These are phyloP conservation scores for Pseudopyricularia javanii DNA, from an alignment of 2,329 filamentous ascomycete genomes.

Conservation along the genomic window DNA sequence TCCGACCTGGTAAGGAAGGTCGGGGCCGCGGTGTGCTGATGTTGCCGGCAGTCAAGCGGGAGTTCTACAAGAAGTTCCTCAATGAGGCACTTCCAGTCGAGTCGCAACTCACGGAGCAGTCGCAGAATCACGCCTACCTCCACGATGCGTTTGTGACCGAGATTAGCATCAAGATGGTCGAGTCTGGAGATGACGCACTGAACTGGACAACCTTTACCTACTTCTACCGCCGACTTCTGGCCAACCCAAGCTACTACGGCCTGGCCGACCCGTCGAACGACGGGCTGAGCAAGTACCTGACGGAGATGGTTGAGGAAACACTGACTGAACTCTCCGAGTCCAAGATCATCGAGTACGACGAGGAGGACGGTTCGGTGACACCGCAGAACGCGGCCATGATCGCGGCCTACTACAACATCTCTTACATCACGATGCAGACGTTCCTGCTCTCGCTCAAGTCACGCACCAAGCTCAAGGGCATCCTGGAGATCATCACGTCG, in stretches of 20 bases:
- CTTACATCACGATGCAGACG: slow-evolving; percentile 98
- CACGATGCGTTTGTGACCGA: slow-evolving; percentile 96
- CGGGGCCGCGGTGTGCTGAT: slow-evolving; percentile 87
- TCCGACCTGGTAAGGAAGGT: slow-evolving; percentile 66
- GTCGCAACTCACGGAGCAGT: slow-evolving; percentile 51
- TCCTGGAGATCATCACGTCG: slow-evolving; percentile 92
- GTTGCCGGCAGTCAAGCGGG: slow-evolving; percentile 85
- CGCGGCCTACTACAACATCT: slow-evolving; percentile 97
- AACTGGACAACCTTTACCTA: slow-evolving; percentile 99
- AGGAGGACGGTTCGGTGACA: slow-evolving; percentile 79
- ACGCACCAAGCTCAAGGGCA: slow-evolving; percentile 89
- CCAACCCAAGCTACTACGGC: slow-evolving; percentile 94
- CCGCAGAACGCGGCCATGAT: slow-evolving; percentile 97
- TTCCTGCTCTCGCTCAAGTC: slow-evolving; percentile 83
- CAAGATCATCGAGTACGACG: slow-evolving; percentile 91
- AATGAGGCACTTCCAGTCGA: slow-evolving; percentile 93
- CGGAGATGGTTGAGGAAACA: slow-evolving; percentile 86
- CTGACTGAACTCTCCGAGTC: slow-evolving; percentile 83
- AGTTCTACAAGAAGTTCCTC: slow-evolving; percentile 98
- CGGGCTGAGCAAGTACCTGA: slow-evolving; percentile 85
- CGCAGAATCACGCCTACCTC: slow-evolving; percentile 56
- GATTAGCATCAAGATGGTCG: slow-evolving; percentile 90
- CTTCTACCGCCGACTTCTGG: slow-evolving; percentile 88
- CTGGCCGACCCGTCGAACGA: slow-evolving; percentile 81
- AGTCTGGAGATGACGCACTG: slow-evolving; percentile 90